Percentiles rank a stretch among this genome's conserved stretches.
phyloP scores from a whole-genome alignment of 2,329 filamentous ascomycete genomes.

The Botrytis galanthina region DNA sequence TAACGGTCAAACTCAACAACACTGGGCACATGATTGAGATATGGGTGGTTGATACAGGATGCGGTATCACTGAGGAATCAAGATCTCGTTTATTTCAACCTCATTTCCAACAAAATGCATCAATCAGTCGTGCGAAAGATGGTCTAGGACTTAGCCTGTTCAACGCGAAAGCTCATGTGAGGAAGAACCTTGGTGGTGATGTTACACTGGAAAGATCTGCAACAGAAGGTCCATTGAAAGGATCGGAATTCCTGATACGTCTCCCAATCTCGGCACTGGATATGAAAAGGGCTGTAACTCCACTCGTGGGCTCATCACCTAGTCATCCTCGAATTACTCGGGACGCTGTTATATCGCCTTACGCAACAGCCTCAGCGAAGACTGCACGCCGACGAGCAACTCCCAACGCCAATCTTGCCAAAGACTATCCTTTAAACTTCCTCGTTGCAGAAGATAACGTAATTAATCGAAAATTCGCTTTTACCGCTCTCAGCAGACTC shows the following conservation, averaged over 20 bases:
- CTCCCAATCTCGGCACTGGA: slow-evolving; percentile 47
- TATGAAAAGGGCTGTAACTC: slow-evolving; percentile 17
- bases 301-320: slow-evolving; percentile 21
- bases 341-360: slow-evolving; percentile 21
- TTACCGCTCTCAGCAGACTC: slow-evolving; percentile 64
- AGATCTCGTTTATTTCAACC: slow-evolving; percentile 66
- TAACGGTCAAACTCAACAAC: slow-evolving; percentile 54
- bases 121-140: slow-evolving; percentile 64
- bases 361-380: background rate
- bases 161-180: slow-evolving; percentile 69
- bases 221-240: slow-evolving; percentile 57
- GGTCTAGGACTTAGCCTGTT: slow-evolving; percentile 67
- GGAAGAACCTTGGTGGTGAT: slow-evolving; percentile 64
- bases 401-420: slow-evolving; percentile 57
- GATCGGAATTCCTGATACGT: slow-evolving; percentile 67
- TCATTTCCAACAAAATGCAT: slow-evolving; percentile 67
- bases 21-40: slow-evolving; percentile 56
- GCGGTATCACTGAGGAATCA: slow-evolving; percentile 66
- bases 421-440: slow-evolving; percentile 62
- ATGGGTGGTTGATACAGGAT: slow-evolving; percentile 63
- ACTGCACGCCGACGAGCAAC: slow-evolving; percentile 21
- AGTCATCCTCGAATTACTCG: slow-evolving; percentile 15
- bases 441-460: slow-evolving; percentile 71
- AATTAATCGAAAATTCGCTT: slow-evolving; percentile 66
- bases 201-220: slow-evolving; percentile 62